Percentiles rank a stretch among this genome's conserved stretches.
Conservation (phyloP, 257 asterid genomes). For the Lantana camara region DNA sequence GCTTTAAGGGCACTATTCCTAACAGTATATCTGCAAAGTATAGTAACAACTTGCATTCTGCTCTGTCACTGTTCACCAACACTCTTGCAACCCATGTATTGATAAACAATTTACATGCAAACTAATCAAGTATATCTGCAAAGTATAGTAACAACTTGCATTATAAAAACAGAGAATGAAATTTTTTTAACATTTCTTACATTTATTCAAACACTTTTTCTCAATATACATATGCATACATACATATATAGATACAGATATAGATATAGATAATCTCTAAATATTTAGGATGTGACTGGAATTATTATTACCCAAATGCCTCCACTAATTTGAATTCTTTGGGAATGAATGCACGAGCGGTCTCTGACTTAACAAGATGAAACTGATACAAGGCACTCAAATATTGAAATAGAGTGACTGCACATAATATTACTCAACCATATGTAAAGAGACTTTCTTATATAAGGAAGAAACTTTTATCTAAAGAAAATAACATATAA, state of each 20-base stretch:
- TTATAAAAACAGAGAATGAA: slow-evolving; percentile 22
- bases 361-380: slow-evolving; percentile 93
- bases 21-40: slow-evolving; percentile 87
- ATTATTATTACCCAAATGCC: slow-evolving; percentile 76
- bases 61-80: too few relatives aligned
- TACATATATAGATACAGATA: too few relatives aligned
- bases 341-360: slow-evolving; percentile 91
- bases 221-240: too few relatives aligned
- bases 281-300: slow-evolving; percentile 12
- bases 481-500: slow-evolving; percentile 15
- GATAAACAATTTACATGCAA: too few relatives aligned
- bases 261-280: too few relatives aligned
- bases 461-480: too few relatives aligned
- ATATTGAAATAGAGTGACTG: slow-evolving; percentile 22
- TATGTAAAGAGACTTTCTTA: too few relatives aligned
- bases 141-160: slow-evolving; percentile 33
- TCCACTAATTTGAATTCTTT: slow-evolving; percentile 88
- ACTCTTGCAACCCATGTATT: too few relatives aligned
- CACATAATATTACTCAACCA: neutral
- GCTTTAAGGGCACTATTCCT: slow-evolving; percentile 50
- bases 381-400: slow-evolving; percentile 93
- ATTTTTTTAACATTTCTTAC: slow-evolving; percentile 1
- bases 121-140: too few relatives aligned
- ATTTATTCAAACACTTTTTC: slow-evolving; percentile 8
- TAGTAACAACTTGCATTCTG: too few relatives aligned